Base-by-base conservation (phyloP, 2,329 filamentous ascomycete genomes). In the Trichoderma atrobrunneum region DNA sequence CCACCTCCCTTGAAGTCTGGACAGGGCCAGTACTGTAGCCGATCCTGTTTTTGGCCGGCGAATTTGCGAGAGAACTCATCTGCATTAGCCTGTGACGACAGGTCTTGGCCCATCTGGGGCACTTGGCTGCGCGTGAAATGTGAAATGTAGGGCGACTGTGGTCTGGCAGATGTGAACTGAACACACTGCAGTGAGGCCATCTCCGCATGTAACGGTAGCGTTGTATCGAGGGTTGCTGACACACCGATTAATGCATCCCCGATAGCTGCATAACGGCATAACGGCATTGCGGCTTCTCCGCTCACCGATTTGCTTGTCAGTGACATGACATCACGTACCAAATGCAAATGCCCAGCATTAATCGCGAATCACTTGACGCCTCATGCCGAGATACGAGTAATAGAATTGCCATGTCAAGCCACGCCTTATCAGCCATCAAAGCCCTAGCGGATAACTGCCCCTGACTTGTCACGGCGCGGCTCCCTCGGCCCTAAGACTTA, bases 41-140 rank as follows among this genome's bases (percentile, higher is more conserved):
- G 65, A 68, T 60, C 65, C 48, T 66, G 54, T 21, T 32, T 66
- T 14, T 57, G 51, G 32, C 64, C 64, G n/a, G 65, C 54, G 34
- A 21, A 36, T 18, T 43, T 43, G 34, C n/a, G 32, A 48, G 32
- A 68, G n/a, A 68, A 26, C 28, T 24, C 59, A 68, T 68, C 54
- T 59, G 34, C 54, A 68, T 68, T 68, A 60, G 65, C n/a, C 24
- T 60, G 65, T 26, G 65, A 59, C 14, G 54, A 32, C 34, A 21
- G 63, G n/a, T 48, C 65, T 48, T 43, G 14, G 65, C 18, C 48
- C 8, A 12, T 66, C 48, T 57, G 63, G 21, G 21, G 48, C 39
- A n/a, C 12, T 56, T 30, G 26, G 21, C 21, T 56, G 30, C 64
- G 21, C 32, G 64, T 30, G 18, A n/a, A n/a, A 28, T 18, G 32